These are phyloP conservation scores for Leishmania gerbilli DNA, from an alignment of 208 protist species.

Conservation along the genomic window DNA sequence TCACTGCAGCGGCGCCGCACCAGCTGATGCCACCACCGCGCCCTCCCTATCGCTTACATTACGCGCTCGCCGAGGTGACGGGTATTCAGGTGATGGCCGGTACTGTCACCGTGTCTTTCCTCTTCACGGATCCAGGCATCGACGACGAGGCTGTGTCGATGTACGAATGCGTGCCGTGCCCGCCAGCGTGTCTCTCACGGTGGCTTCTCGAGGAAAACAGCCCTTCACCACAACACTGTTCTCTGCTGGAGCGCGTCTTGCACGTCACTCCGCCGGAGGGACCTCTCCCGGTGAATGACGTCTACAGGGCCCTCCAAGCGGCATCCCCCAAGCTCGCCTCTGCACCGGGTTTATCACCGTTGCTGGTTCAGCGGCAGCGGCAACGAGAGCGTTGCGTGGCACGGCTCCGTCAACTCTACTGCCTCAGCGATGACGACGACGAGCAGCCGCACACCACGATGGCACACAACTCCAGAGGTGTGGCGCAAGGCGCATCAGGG, in stretches of 20 bases:
- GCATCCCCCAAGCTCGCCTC: neutral
- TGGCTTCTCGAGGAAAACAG: conserved; percentile 10
- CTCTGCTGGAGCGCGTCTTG: conserved; percentile 40
- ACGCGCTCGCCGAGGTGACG: conserved; percentile 65
- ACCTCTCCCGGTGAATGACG: conserved; percentile 32
- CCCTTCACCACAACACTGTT: conserved; percentile 20
- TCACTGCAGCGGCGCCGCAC: neutral
- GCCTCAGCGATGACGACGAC: conserved; percentile 34
- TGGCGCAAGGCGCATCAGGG: neutral
- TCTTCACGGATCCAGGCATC: conserved; percentile 62
- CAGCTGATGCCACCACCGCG: neutral
- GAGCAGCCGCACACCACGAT: neutral
- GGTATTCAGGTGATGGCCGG: conserved; percentile 60
- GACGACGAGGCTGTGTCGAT: conserved; percentile 73
- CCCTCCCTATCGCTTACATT: conserved; percentile 25
- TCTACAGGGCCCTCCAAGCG: conserved; percentile 22
- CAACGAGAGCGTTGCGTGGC: conserved; percentile 20
- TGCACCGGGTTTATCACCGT: neutral
- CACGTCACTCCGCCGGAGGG: conserved; percentile 21
- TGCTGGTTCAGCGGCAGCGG: neutral
- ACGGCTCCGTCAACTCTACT: conserved; percentile 30
- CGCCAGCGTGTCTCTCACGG: conserved; percentile 31
- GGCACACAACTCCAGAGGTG: neutral
- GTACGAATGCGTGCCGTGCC: conserved; percentile 65
- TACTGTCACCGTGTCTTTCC: conserved; percentile 67